phyloP scores from a whole-genome alignment of 352 stramenopile species.

The Phytophthora niederhauseri region DNA sequence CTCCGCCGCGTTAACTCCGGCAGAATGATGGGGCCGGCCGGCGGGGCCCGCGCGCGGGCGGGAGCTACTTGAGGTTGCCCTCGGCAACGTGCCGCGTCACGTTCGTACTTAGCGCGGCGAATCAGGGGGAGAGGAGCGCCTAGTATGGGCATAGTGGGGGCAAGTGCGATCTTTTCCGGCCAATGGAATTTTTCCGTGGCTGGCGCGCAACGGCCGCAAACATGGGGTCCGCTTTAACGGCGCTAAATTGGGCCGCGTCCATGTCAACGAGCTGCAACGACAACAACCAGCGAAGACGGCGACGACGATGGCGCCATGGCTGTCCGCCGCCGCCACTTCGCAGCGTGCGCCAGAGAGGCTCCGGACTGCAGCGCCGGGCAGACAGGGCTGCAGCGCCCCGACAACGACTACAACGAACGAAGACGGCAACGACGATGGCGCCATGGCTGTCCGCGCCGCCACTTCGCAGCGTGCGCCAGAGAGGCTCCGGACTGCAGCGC shows the following conservation, averaged over 20 bases:
- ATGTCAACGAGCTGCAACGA: background rate
- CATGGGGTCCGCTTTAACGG: background rate
- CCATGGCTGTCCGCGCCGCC: constrained; percentile 19
- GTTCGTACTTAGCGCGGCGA: background rate
- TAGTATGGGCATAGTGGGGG: constrained; percentile 4
- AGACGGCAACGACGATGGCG: background rate
- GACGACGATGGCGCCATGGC: background rate
- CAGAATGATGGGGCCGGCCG: background rate
- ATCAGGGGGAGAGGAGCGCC: constrained; percentile 21
- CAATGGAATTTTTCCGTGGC: constrained; percentile 36
- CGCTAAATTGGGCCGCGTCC: background rate
- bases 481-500: constrained; percentile 22
- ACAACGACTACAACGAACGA: background rate
- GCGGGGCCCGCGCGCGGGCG: too few relatives aligned
- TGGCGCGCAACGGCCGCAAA: background rate
- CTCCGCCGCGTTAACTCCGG: background rate
- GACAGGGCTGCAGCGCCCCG: constrained; percentile 16
- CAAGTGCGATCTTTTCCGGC: constrained; percentile 26
- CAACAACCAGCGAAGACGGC: background rate
- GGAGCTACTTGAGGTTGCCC: too few relatives aligned
- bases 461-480: constrained; percentile 34
- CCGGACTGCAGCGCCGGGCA: constrained; percentile 30
- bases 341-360: constrained; percentile 27
- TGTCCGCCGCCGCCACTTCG: constrained; percentile 26
- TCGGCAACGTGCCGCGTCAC: background rate